A percentile compares a stretch with the other conserved stretches of the same genome.
These are phyloP conservation scores for Hypocreales sp. DNA, from an alignment of 2,329 filamentous ascomycete species.

Conservation along the genomic window DNA sequence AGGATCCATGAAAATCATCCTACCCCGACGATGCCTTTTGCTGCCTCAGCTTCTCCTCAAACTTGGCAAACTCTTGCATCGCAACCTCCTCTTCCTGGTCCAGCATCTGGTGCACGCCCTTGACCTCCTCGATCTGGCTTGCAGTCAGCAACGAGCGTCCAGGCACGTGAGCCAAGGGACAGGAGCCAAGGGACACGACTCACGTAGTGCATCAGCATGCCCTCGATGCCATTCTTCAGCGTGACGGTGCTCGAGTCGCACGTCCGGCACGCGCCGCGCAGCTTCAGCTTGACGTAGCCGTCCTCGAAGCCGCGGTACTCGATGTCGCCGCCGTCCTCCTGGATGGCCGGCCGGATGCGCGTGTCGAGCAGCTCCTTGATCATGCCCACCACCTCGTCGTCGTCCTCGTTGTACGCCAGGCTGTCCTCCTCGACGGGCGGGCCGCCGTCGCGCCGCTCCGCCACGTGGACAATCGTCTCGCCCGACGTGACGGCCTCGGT, in stretches of 20 bases:
- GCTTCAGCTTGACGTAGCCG: slow-evolving; percentile 71
- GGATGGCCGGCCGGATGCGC: slow-evolving; percentile 83
- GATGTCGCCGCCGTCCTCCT: slow-evolving; percentile 95
- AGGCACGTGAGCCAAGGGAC: too few species aligned
- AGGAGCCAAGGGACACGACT: slow-evolving; percentile 28
- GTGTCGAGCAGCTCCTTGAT: slow-evolving; percentile 97
- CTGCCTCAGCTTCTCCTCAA: slow-evolving; percentile 65
- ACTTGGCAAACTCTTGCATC: slow-evolving; percentile 77
- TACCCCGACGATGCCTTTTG: slow-evolving; percentile 15
- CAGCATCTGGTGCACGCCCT: slow-evolving; percentile 78
- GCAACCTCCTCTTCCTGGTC: slow-evolving; percentile 87
- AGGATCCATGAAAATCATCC: neutral
- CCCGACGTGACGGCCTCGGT: slow-evolving; percentile 82
- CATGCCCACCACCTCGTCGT: slow-evolving; percentile 91
- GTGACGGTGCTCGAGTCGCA: slow-evolving; percentile 97
- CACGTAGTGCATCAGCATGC: slow-evolving; percentile 94
- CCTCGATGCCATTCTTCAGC: slow-evolving; percentile 93
- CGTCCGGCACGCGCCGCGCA: slow-evolving; percentile 84
- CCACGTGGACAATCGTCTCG: slow-evolving; percentile 61
- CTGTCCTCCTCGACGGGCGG: slow-evolving; percentile 41
- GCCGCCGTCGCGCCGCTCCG: slow-evolving; percentile 42
- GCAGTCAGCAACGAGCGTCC: neutral
- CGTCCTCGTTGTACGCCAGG: slow-evolving; percentile 73
- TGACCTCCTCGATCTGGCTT: slow-evolving; percentile 77
- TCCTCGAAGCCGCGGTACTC: slow-evolving; percentile 80